Evolutionary conservation across 2,329 filamentous ascomycete species (phyloP), one percentile per base, ranked within the genome.

Genomic region (Xylariomycetidae sp.): DNA sequence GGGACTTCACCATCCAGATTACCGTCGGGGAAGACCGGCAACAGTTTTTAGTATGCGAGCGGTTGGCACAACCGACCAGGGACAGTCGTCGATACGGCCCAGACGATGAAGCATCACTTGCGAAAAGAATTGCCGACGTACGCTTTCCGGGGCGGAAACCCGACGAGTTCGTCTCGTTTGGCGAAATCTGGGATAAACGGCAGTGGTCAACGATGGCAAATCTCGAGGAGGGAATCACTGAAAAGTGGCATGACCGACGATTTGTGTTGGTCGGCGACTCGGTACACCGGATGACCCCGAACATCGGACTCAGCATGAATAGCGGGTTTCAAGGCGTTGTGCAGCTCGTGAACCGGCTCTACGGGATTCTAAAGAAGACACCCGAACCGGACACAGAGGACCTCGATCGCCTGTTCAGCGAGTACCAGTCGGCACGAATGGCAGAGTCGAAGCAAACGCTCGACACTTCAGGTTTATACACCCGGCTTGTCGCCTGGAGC

Each of bases 1-100:
- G 4, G 8, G 35, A 37, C 16, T 17, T 33, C 18, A 36, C 36
- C 10, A 5, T 30, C 7, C 36, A 43, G 31, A 35, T 33, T 9
- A 13, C 44, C 10, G n/a, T 28, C 6, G 32, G 38, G 3, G 3
- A 25, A 3, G 30, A 33, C 4, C 23, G 27, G n/a, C 29, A 23
- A 7, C 45, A 40, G 40, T 19, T 42, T 2, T 45, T 47, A 25
- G 14, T 45, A 4, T 42, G 45, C 26, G 42, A 47, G 29, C 25
- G 27, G 7, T 34, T 45, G 4, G 29, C 36, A 14, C 15, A 19
- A 12, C 38, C 38, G 4, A 37, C 34, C 10, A 23, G 22, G 11
- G 40, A 39, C 15, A 34, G 34, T 5, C 8, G 16, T 7, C 15
- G 13, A 5, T 48, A 48, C 16, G 37, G 40, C 2, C 22, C 38